phyloP scores from a whole-genome alignment of 257 asterid species.

The Nicotiana benthamiana region DNA sequence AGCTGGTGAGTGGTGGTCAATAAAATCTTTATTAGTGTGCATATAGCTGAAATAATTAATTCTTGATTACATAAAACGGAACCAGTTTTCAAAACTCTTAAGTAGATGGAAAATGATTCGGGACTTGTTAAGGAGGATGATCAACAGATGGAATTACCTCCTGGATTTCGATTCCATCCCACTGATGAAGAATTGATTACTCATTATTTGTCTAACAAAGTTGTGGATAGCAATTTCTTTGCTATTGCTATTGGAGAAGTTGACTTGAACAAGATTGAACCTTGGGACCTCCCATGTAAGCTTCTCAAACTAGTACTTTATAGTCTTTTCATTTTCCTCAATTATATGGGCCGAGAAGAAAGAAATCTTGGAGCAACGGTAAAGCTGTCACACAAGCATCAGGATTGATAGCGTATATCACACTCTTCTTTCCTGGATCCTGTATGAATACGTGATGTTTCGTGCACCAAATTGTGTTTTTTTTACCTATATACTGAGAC shows the following conservation, averaged over 20 bases:
- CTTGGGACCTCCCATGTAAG: slow-evolving; percentile 80
- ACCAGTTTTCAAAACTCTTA: neutral
- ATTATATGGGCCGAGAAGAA: neutral
- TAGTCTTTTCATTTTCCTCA: neutral
- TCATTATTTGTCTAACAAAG: slow-evolving; percentile 53
- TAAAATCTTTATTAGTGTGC: neutral
- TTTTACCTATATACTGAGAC: neutral
- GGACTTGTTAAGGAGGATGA: slow-evolving; percentile 21
- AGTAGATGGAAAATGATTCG: slow-evolving; percentile 29
- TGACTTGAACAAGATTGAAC: slow-evolving; percentile 74
- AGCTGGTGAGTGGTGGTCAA: neutral
- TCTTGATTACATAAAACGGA: neutral
- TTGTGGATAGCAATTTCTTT: slow-evolving; percentile 33
- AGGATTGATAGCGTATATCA: too few relatives aligned
- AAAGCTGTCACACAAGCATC: too few relatives aligned
- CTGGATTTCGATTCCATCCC: slow-evolving; percentile 80
- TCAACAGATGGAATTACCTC: slow-evolving; percentile 42
- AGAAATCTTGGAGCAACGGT: too few relatives aligned
- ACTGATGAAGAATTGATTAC: slow-evolving; percentile 76
- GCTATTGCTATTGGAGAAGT: slow-evolving; percentile 64
- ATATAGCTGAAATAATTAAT: neutral
- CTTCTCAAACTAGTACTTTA: neutral
- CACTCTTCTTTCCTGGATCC: too few relatives aligned
- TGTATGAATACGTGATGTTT: too few relatives aligned
- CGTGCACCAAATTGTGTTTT: too few relatives aligned